Base-by-base conservation (phyloP, 768 basidiomycete species). In the Russula brevipes region DNA sequence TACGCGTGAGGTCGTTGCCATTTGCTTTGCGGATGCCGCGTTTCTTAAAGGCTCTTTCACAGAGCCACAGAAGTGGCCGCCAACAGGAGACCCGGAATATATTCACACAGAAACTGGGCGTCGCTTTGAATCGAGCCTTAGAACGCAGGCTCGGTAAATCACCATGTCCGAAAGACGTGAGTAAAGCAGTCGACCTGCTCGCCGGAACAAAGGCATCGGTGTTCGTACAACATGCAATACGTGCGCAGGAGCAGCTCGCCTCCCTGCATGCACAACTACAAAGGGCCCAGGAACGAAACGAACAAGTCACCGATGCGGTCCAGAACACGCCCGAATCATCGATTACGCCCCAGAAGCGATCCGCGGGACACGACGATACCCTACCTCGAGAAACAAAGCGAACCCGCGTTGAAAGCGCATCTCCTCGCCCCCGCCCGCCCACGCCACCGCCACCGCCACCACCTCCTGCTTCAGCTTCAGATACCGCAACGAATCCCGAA, bases 221-320 rank as follows among this genome's bases (percentile, higher is more conserved):
- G 17, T 63, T 63, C 41, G 31, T 63, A 31, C 31, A 16, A 17
- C 57, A 54, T 44, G 57, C 51, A 9, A 5, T 35, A 49, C 57
- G 57, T 35, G 57, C 46, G 38, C 62, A 63, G 53, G 52, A 59
- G n/a, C 52, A 53, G 52, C 62, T 63, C 16, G 57, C 57, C 3
- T 11, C 36, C 31, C 44, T 63, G 16, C 45, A 63, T 8, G 19
- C 19, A 7, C 49, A 54, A 24, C 52, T 63, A 9, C 57, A 63
- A 42, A 53, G 10, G 5, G 33, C 44, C 11, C 62, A 63, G 38
- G 61, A 46, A 8, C 33, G 12, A 17, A 41, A 53, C 2, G 38
- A 31, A 38, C 38, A 16, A 30, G 17, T 38, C 1, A 41, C 16
- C 6, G 46, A 54, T 14, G 5, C 33, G 5, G 7, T 31, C 46